phyloP scores from a whole-genome alignment of 305 asterid genomes.

The Fraxinus sp. region DNA sequence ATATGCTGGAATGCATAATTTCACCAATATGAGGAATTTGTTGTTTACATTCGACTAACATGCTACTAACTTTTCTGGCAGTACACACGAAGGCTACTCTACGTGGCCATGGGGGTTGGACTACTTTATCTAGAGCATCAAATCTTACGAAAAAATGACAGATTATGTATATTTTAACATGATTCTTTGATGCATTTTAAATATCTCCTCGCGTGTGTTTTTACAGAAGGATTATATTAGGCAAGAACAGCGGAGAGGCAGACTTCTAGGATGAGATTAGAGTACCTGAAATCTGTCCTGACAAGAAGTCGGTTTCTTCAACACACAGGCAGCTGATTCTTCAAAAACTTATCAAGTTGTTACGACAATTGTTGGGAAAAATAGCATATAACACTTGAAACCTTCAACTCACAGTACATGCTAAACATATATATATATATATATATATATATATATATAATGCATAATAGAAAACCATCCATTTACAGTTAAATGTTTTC shows the following conservation, averaged over 20 bases:
- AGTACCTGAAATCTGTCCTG: constrained; percentile 73
- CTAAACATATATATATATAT: too few species aligned
- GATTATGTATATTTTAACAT: background rate
- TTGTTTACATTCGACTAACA: background rate
- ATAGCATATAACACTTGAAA: too few species aligned
- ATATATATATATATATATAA: too few species aligned
- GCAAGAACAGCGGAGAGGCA: constrained; percentile 91
- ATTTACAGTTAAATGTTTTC: too few species aligned
- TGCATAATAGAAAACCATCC: too few species aligned
- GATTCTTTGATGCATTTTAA: background rate
- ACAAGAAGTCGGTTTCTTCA: constrained; percentile 85
- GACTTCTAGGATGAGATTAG: constrained; percentile 70
- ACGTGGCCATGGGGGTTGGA: constrained; percentile 76
- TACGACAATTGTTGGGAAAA: constrained; percentile 30
- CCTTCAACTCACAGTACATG: too few species aligned
- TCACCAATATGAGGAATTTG: background rate
- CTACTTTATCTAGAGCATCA: constrained; percentile 32
- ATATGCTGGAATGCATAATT: background rate
- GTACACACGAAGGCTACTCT: constrained; percentile 68
- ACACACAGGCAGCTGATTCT: constrained; percentile 64
- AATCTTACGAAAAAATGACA: background rate
- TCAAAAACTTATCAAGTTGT: constrained; percentile 69
- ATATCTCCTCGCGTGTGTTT: background rate
- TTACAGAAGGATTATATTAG: constrained; percentile 77
- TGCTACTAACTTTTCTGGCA: constrained; percentile 23